Evolutionary conservation across 108 stramenopile species (phyloP).

Genomic region (Discostella stelligeroides): DNA sequence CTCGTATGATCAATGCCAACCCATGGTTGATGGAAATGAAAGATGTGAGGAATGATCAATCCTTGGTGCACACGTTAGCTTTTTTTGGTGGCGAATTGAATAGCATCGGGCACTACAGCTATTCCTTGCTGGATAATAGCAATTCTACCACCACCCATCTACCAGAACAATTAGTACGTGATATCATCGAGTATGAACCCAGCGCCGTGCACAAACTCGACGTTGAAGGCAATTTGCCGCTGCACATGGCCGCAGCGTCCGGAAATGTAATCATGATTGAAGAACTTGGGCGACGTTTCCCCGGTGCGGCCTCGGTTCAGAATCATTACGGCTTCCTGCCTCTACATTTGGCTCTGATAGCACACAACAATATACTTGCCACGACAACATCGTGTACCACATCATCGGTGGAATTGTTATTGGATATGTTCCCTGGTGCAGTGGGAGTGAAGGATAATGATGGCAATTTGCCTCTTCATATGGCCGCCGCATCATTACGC

Average conservation of each 20-base stretch:
- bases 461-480: slow-evolving; percentile 84
- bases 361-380: slow-evolving; percentile 43
- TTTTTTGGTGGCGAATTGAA: slow-evolving; percentile 63
- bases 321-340: slow-evolving; percentile 88
- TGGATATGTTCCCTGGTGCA: slow-evolving; percentile 70
- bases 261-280: slow-evolving; percentile 76
- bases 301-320: slow-evolving; percentile 83
- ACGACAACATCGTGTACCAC: slow-evolving; percentile 11
- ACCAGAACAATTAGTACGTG: slow-evolving; percentile 58
- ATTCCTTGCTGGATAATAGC: too few species aligned
- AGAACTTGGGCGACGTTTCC: slow-evolving; percentile 71
- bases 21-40: slow-evolving; percentile 89
- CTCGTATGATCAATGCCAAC: slow-evolving; percentile 78
- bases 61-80: slow-evolving; percentile 77
- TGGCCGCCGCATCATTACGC: slow-evolving; percentile 61
- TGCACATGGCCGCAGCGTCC: slow-evolving; percentile 82
- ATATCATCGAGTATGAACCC: slow-evolving; percentile 66
- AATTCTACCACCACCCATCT: slow-evolving; percentile 24
- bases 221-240: slow-evolving; percentile 82
- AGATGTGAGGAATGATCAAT: slow-evolving; percentile 81
- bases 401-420: slow-evolving; percentile 40
- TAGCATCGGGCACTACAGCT: slow-evolving; percentile 17
- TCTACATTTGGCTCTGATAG: slow-evolving; percentile 71
- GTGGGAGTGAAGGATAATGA: slow-evolving; percentile 78
- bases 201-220: slow-evolving; percentile 83